Conservation (phyloP, 192 early-diverging fungal species). For the Backusella westeae region DNA sequence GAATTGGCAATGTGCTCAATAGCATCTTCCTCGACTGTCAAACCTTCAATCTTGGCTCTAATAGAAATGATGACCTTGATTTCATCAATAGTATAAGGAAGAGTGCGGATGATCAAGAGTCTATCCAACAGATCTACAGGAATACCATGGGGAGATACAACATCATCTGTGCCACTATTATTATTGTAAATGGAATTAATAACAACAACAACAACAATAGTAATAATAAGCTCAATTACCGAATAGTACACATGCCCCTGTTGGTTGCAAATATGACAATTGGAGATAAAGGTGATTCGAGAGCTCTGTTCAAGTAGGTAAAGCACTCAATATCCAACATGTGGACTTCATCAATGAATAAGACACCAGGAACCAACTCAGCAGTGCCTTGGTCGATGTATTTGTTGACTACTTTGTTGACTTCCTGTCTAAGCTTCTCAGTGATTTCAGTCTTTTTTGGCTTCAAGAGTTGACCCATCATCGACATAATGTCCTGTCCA, state of each 20-base stretch:
- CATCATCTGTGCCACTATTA: slow-evolving; percentile 75
- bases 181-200: neutral
- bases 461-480: slow-evolving; percentile 98
- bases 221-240: slow-evolving; percentile 10
- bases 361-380: slow-evolving; percentile 94
- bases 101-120: slow-evolving; percentile 92
- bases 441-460: slow-evolving; percentile 99
- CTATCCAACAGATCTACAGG: slow-evolving; percentile 96
- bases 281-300: slow-evolving; percentile 93
- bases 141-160: slow-evolving; percentile 88
- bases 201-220: too few species aligned
- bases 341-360: slow-evolving; percentile 99
- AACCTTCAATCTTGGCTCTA: slow-evolving; percentile 86
- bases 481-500: slow-evolving; percentile 96
- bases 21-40: slow-evolving; percentile 78
- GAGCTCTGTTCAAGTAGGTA: slow-evolving; percentile 96
- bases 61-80: slow-evolving; percentile 90
- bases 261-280: slow-evolving; percentile 99
- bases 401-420: slow-evolving; percentile 99
- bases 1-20: slow-evolving; percentile 76
- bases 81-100: slow-evolving; percentile 90
- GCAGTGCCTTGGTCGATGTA: slow-evolving; percentile 98
- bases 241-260: slow-evolving; percentile 41
- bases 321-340: slow-evolving; percentile 99
- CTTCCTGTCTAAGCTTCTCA: slow-evolving; percentile 95